Base-by-base conservation (phyloP, 2,329 filamentous ascomycete species). In the Domatiomyces catenatus region DNA sequence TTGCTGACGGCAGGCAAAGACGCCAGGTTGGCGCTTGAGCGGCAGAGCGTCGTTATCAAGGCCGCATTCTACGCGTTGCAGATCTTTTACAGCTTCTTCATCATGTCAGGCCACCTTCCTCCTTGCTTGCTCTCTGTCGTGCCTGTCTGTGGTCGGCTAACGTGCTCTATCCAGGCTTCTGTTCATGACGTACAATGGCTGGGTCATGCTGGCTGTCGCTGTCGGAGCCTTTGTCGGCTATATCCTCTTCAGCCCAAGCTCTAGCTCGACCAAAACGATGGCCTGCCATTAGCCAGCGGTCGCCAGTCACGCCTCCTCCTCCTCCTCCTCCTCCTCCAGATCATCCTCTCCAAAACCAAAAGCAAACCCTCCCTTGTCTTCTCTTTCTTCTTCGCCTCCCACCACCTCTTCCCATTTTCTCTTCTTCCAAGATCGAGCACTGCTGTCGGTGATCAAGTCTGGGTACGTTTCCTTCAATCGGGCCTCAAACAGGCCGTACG, bases 161-260 rank as follows among this genome's bases (percentile, higher is more conserved):
- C 32, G 10, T 12, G 10, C 2, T 8, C 8, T 18, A 42, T 18
- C 6, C 53, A 96, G 90, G 92, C 75, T 98, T 54, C 71, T 98
- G 19, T 98, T 98, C 69, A 98, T 98, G 92, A 98, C 92, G n/a
- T 98, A 98, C 71, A 98, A 98, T 62, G 92, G 92, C 51, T 94
- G 86, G 82, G 81, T 98, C 59, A 98, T 98, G 92, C 69, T 94
- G 58, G 79, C 90, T 2, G 89, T 96, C 15, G 84, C 84, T 0
- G 71, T 93, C 8, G 92, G 92, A 15, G 89, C 90, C 0, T 94
- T 93, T 58, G 67, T 94, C 44, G 92, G 92, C 44, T 95, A 94
- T 64, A 64, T 94, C 53, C 61, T 83, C 44, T 98, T 95, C 69
- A 84, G 86, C 15, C 76, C 79, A 50, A 72, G 74, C 49, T 80